Evolutionary conservation across 192 early-diverging fungal genomes (phyloP).

Genomic region (Rhizophlyctis rosea): DNA sequence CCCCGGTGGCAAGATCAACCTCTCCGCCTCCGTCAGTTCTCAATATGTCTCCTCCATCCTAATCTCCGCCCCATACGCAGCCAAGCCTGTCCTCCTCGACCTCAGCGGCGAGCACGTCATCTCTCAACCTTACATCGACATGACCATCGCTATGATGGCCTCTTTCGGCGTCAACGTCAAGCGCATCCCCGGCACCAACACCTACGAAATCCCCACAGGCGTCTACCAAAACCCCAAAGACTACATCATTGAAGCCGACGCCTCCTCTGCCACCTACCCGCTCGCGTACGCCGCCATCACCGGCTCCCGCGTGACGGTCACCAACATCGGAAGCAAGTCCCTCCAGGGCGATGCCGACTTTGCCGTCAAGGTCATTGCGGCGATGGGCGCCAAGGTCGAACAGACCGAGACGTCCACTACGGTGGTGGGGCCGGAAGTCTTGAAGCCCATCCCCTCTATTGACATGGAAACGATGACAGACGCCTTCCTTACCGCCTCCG

Average conservation of each 20-base stretch:
- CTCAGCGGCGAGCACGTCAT: constrained; percentile 92
- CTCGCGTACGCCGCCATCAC: constrained; percentile 96
- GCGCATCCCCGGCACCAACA: constrained; percentile 62
- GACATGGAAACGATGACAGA: constrained; percentile 99
- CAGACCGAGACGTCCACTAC: constrained; percentile 89
- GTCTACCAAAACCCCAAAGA: constrained; percentile 77
- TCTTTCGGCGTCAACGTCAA: constrained; percentile 84
- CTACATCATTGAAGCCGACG: constrained; percentile 94
- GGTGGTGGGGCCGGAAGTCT: constrained; percentile 76
- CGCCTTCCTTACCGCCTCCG: constrained; percentile 94
- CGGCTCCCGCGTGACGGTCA: constrained; percentile 79
- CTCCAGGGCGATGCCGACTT: constrained; percentile 92
- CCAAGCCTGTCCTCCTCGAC: constrained; percentile 70
- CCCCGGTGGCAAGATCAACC: constrained; percentile 79
- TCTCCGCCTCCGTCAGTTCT: constrained; percentile 91
- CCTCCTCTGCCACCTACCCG: constrained; percentile 95
- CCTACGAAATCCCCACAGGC: constrained; percentile 77
- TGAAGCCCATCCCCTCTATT: constrained; percentile 70
- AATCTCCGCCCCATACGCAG: constrained; percentile 92
- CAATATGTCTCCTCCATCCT: constrained; percentile 98
- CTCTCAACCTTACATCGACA: constrained; percentile 97
- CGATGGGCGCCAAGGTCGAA: constrained; percentile 89
- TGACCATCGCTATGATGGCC: constrained; percentile 98
- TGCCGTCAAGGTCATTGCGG: constrained; percentile 73
- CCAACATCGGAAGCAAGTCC: constrained; percentile 88